A percentile compares a stretch with the other conserved stretches of the same genome.
Evolutionary conservation across 2,329 filamentous ascomycete genomes (phyloP).

Genomic region (Talaromyces atroroseus): DNA sequence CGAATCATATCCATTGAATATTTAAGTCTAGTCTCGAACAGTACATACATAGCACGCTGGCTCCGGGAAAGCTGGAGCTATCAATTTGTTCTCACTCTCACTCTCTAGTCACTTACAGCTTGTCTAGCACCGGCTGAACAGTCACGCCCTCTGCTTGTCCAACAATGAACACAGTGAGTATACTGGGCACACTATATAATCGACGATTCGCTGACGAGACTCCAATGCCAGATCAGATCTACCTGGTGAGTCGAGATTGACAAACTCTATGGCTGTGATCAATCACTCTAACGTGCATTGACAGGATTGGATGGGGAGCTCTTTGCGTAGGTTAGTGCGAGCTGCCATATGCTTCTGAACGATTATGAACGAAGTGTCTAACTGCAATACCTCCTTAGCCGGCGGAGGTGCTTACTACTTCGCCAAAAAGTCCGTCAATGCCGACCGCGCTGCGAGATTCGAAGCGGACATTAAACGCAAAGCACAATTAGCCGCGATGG

Average conservation of each 20-base stretch:
- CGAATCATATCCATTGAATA: not conserved
- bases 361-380: not conserved
- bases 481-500: slow-evolving; percentile 30
- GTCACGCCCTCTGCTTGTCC: not conserved
- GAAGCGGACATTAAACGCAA: slow-evolving; percentile 63
- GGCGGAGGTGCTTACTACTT: slow-evolving; percentile 93
- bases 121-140: not conserved
- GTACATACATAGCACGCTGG: not conserved
- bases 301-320: slow-evolving; percentile 84
- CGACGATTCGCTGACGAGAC: not conserved
- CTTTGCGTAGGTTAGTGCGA: slow-evolving; percentile 69
- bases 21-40: not conserved
- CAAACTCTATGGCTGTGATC: not conserved
- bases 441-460: slow-evolving; percentile 69
- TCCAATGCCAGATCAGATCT: slow-evolving; percentile 46
- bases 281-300: not conserved
- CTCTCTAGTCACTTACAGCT: not conserved
- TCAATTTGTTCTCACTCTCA: not conserved
- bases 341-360: not conserved
- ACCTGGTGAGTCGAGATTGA: slow-evolving; percentile 47
- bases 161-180: slow-evolving; percentile 47
- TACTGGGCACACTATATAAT: not conserved
- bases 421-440: slow-evolving; percentile 90
- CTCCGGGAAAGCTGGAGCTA: not conserved
- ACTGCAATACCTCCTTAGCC: slow-evolving; percentile 47